A percentile compares a stretch with the other conserved stretches of the same genome.
phyloP scores from a whole-genome alignment of 345 rosid species.

The Mallotus nudiflorus region DNA sequence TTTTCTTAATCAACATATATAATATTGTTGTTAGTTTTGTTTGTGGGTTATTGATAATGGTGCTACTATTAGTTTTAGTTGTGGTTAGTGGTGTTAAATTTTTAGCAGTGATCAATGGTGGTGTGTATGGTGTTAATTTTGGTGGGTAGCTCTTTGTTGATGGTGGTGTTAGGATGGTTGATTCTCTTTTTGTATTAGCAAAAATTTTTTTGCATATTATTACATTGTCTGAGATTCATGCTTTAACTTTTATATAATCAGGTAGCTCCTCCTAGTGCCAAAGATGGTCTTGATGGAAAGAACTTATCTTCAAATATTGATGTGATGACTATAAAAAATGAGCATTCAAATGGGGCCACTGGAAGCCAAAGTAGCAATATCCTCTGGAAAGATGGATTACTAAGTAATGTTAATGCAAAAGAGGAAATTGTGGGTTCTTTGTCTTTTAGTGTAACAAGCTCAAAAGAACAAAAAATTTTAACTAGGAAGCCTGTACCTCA shows the following conservation, averaged over 20 bases:
- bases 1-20: too few relatives aligned
- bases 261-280: constrained; percentile 40
- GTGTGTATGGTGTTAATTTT: too few relatives aligned
- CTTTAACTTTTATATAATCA: constrained; percentile 11
- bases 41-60: too few relatives aligned
- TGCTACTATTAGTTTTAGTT: too few relatives aligned
- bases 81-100: too few relatives aligned
- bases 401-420: constrained; percentile 28
- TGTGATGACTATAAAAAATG: constrained; percentile 34
- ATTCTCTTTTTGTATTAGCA: too few relatives aligned
- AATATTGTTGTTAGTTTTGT: too few relatives aligned
- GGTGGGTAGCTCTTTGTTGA: too few relatives aligned
- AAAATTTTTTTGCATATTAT: not conserved
- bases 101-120: too few relatives aligned
- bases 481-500: constrained; percentile 57
- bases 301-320: constrained; percentile 41
- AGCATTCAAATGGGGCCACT: constrained; percentile 16
- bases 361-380: constrained; percentile 21
- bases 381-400: constrained; percentile 40
- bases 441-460: constrained; percentile 46
- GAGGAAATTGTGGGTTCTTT: constrained; percentile 61
- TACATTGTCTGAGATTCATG: not conserved
- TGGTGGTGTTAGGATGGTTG: too few relatives aligned
- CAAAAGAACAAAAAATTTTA: constrained; percentile 27
- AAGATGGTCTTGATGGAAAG: constrained; percentile 34